phyloP scores from a whole-genome alignment of 257 asterid species.

The Nyctanthes arbortristis region DNA sequence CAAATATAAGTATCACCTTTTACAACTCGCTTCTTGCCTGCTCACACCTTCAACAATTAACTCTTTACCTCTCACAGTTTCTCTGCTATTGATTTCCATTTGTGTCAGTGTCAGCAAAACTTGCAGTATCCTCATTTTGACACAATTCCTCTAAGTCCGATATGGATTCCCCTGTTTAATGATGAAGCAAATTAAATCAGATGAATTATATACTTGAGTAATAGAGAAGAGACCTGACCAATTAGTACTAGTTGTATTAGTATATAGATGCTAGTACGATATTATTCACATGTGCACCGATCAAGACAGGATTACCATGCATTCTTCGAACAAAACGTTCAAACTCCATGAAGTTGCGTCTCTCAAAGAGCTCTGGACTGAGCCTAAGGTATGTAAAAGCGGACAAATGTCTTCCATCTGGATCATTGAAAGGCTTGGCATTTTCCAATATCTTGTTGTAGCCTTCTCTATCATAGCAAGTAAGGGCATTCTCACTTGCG shows the following conservation, averaged over 20 bases:
- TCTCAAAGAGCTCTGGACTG: constrained; percentile 48
- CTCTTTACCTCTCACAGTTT: neutral
- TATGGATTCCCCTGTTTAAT: constrained; percentile 39
- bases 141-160: constrained; percentile 18
- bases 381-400: constrained; percentile 82
- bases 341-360: constrained; percentile 54
- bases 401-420: constrained; percentile 69
- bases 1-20: neutral
- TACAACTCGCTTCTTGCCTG: neutral
- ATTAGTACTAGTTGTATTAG: neutral
- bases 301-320: constrained; percentile 55
- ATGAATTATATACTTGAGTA: neutral
- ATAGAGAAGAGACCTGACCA: neutral
- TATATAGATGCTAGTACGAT: neutral
- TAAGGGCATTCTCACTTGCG: constrained; percentile 63
- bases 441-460: constrained; percentile 60
- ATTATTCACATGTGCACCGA: neutral
- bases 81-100: neutral
- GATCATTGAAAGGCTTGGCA: constrained; percentile 62
- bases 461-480: constrained; percentile 57
- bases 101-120: neutral
- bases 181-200: constrained; percentile 6
- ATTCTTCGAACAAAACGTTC: constrained; percentile 56
- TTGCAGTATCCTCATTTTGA: constrained; percentile 15
- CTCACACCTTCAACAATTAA: no score